These are phyloP conservation scores for Solanum bukasovii DNA, from an alignment of 257 asterid genomes.

Conservation along the genomic window DNA sequence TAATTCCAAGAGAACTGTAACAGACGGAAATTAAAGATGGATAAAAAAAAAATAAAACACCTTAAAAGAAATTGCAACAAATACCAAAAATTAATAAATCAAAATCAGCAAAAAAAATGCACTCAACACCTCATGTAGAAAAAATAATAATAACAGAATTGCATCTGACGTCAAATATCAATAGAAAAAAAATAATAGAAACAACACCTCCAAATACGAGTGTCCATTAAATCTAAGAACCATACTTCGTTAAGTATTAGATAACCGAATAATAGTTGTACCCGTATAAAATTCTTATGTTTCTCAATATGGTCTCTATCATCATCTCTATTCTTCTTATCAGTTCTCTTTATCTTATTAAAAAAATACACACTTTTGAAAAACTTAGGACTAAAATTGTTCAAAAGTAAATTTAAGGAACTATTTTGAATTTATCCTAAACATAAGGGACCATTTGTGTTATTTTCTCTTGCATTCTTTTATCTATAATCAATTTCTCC, in stretches of 20 bases:
- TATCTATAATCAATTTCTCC: not conserved
- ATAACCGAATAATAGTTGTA: not conserved
- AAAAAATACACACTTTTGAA: not conserved
- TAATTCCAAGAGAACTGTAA: not conserved
- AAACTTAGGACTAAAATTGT: not conserved
- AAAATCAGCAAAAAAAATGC: not conserved
- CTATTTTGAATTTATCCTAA: not conserved
- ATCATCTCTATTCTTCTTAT: not conserved
- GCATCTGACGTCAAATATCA: not conserved
- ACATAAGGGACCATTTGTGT: not conserved
- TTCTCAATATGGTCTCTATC: not conserved
- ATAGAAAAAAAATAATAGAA: not conserved
- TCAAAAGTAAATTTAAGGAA: not conserved
- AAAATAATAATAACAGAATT: not conserved
- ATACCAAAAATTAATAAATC: not conserved
- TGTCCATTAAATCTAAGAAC: not conserved
- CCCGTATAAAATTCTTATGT: not conserved
- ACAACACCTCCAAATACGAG: not conserved
- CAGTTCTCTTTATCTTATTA: not conserved
- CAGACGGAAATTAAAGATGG: not conserved
- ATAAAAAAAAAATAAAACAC: not conserved
- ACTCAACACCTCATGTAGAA: not conserved
- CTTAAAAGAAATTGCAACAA: not conserved
- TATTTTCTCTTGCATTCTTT: not conserved
- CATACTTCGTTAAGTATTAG: not conserved